These are phyloP conservation scores for Circinella umbellata DNA, from an alignment of 371 early-diverging fungal genomes.

Conservation along the genomic window DNA sequence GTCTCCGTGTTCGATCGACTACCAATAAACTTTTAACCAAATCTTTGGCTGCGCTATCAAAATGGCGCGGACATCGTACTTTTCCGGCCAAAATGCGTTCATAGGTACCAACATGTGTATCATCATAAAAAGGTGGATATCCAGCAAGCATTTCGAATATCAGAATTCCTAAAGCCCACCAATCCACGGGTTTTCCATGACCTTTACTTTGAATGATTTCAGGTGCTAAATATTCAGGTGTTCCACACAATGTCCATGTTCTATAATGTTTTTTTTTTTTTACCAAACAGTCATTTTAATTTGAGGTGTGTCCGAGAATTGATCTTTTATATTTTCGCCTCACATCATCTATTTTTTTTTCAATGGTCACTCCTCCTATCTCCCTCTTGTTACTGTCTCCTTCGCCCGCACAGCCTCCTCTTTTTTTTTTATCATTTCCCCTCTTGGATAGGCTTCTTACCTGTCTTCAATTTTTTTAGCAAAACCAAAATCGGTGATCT, in stretches of 20 bases:
- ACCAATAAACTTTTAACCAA: constrained; percentile 78
- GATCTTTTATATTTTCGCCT: too few species aligned
- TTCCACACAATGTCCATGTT: constrained; percentile 97
- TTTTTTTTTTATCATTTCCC: too few species aligned
- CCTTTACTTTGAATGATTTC: constrained; percentile 98
- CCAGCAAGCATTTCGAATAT: constrained; percentile 97
- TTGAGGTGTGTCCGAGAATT: too few species aligned
- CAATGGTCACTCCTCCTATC: too few species aligned
- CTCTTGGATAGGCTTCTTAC: not conserved
- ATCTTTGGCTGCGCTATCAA: constrained; percentile 80
- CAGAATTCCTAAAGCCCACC: constrained; percentile 98
- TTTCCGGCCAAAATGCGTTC: constrained; percentile 81
- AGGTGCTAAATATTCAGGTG: constrained; percentile 98
- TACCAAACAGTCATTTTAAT: too few species aligned
- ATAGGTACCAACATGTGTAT: constrained; percentile 88
- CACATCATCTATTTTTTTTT: too few species aligned
- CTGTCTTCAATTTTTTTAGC: constrained; percentile 85
- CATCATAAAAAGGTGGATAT: constrained; percentile 97
- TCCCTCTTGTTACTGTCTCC: too few species aligned
- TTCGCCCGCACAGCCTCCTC: too few species aligned
- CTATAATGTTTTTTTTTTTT: not conserved
- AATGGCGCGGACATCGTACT: constrained; percentile 75
- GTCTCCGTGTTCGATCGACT: constrained; percentile 76
- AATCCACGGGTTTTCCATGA: constrained; percentile 97
- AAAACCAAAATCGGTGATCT: constrained; percentile 99